Percentiles rank a stretch among this genome's conserved stretches.
These are phyloP conservation scores for Flueggea neowawraea DNA, from an alignment of 441 rosid genomes.

Conservation along the genomic window DNA sequence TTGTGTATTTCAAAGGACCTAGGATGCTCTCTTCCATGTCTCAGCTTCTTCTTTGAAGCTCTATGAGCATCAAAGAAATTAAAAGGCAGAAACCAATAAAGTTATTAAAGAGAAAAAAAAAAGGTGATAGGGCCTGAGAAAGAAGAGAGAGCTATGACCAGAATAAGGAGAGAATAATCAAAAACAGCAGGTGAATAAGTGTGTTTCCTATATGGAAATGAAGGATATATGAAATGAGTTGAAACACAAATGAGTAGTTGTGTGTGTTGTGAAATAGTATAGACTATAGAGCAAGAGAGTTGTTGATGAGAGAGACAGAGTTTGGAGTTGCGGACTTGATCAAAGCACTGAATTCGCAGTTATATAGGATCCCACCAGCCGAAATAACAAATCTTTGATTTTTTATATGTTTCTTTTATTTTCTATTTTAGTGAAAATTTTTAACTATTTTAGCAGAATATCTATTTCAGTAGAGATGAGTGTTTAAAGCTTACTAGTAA, in stretches of 20 bases:
- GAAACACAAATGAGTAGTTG: no score
- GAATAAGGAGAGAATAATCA: not conserved
- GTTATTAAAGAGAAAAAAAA: slow-evolving; percentile 3
- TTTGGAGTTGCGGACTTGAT: slow-evolving; percentile 26
- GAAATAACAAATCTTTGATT: slow-evolving; percentile 32
- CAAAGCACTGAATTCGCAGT: slow-evolving; percentile 44
- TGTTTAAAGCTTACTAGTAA: no score
- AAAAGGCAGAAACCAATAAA: slow-evolving; percentile 2
- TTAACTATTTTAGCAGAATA: no score
- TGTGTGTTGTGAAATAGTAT: no score
- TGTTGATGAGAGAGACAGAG: slow-evolving; percentile 12
- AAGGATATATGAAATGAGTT: no score
- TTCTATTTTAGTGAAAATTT: no score
- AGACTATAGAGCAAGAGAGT: not conserved
- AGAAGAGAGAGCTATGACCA: slow-evolving; percentile 17
- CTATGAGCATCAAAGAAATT: slow-evolving; percentile 27
- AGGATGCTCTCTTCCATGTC: slow-evolving; percentile 43
- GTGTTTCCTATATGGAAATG: no score
- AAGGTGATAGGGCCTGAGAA: slow-evolving; percentile 18
- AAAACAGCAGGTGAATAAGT: no score
- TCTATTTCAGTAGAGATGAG: no score
- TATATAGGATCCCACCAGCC: slow-evolving; percentile 67
- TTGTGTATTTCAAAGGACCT: slow-evolving; percentile 59
- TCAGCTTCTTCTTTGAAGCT: slow-evolving; percentile 9
- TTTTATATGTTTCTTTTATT: slow-evolving; percentile 5